Percentiles rank a stretch among this genome's conserved stretches.
phyloP scores from a whole-genome alignment of 1,139 yeast genomes.

The Hanseniaspora gamundiae region DNA sequence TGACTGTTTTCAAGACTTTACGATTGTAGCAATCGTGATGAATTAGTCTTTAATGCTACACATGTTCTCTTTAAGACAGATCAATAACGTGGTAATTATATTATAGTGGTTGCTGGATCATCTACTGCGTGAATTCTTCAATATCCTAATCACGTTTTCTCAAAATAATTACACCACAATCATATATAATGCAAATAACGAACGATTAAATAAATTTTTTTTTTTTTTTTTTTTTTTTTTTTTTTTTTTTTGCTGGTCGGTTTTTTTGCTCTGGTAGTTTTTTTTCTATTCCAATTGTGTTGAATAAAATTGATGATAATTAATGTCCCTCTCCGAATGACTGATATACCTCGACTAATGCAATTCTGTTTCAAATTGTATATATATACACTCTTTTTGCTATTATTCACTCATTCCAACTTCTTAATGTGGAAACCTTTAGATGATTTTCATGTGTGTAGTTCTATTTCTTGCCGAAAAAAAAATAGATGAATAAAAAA shows the following conservation, averaged over 20 bases:
- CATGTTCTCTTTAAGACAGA: too few relatives aligned
- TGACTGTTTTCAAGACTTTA: too few relatives aligned
- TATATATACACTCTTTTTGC: neutral
- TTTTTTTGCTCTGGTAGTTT: neutral
- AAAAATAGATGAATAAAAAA: neutral
- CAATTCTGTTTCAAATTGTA: neutral
- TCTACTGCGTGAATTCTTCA: too few relatives aligned
- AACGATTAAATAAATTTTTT: neutral
- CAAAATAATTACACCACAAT: too few relatives aligned
- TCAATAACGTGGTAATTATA: too few relatives aligned
- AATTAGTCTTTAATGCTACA: too few relatives aligned
- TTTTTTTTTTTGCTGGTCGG: neutral
- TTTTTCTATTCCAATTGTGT: neutral
- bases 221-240: neutral
- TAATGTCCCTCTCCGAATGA: neutral
- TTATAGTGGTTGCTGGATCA: too few relatives aligned
- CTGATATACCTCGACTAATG: too few relatives aligned
- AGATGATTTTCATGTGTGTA: neutral
- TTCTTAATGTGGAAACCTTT: neutral
- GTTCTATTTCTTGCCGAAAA: neutral
- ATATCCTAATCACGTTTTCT: too few relatives aligned
- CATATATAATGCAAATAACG: too few relatives aligned
- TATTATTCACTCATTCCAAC: neutral
- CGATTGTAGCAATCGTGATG: too few relatives aligned
- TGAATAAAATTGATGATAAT: neutral